Conservation (phyloP, 2,329 filamentous ascomycete genomes). For the Torrubiellomyces zombiae region DNA sequence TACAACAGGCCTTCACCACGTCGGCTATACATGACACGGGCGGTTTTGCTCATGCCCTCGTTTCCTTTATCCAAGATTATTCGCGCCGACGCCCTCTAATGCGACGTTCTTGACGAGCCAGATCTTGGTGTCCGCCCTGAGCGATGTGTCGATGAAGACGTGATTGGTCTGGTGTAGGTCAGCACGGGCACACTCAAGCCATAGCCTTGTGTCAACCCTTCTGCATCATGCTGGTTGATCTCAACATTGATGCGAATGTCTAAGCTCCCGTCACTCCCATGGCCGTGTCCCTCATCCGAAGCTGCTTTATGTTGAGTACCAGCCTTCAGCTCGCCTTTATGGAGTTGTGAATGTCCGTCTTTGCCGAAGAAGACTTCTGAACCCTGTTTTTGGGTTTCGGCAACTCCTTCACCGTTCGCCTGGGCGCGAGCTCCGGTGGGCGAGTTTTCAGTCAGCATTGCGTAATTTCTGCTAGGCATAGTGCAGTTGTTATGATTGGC, state of each 20-base stretch:
- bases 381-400: slow-evolving; percentile 6
- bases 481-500: slow-evolving; percentile 65
- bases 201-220: slow-evolving; percentile 69
- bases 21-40: too few relatives aligned
- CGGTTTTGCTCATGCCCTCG: too few relatives aligned
- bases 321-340: slow-evolving; percentile 59
- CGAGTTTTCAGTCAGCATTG: slow-evolving; percentile 77
- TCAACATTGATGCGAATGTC: slow-evolving; percentile 81
- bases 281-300: slow-evolving; percentile 33
- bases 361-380: slow-evolving; percentile 24
- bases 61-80: too few relatives aligned
- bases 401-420: slow-evolving; percentile 10
- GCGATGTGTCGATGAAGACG: too few relatives aligned
- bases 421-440: slow-evolving; percentile 27
- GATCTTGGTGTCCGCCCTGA: too few relatives aligned
- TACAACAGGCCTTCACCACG: too few relatives aligned
- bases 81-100: too few relatives aligned
- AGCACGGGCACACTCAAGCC: slow-evolving; percentile 72
- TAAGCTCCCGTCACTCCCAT: slow-evolving; percentile 42
- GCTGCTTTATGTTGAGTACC: slow-evolving; percentile 68
- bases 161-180: slow-evolving; percentile 16
- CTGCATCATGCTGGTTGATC: slow-evolving; percentile 64
- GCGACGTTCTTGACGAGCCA: too few relatives aligned
- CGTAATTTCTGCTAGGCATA: slow-evolving; percentile 88
- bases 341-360: slow-evolving; percentile 55